Base-by-base conservation (phyloP, 805 yeast species). In the Kodamaea restingae region DNA sequence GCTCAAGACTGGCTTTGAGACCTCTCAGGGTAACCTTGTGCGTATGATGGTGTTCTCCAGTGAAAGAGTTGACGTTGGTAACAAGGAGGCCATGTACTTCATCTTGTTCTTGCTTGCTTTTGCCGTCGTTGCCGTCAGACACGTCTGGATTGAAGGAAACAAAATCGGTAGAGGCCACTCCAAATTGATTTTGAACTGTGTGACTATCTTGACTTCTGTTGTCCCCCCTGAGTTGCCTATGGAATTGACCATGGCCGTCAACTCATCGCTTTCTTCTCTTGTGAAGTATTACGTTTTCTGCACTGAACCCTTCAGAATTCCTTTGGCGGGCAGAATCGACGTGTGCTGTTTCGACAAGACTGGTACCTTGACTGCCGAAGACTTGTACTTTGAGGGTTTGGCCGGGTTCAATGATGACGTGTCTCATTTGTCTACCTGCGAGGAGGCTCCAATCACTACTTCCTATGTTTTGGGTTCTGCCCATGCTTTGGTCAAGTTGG, bases 151-250 rank as follows among this genome's bases (percentile, higher is more conserved):
- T 44, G 96, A 91, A 67, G 98, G 98, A 64, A 84, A 95, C 17
- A 81, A 76, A 60, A 83, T 87, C 87, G 98, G 96, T 55, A 84
- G 98, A 68, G 78, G 87, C 52, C 95, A 91, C 63, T 85, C 95
- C 40, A 91, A 91, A 65, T 76, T 93, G 61, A 82, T 93, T 49
- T 75, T 93, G 56, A 98, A 93, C 65, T 93, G 98, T 80, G 84
- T 93, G 48, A 77, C 93, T 56, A 95, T 93, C 52, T 78, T 93
- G 53, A 93, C 98, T 14, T 90, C 98, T 36, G 98, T 93, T 47
- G 98, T 93, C 29, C 98, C 98, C 26, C 98, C 98, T 31, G 98
- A 93, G 67, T 75, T 93, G 51, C 98, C 98, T 43, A 93, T 93
- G 98, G 98, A 93, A 70, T 76, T 93, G 53, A 93, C 98, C 10